These are phyloP conservation scores for Taphrina populina DNA, from an alignment of 1,139 yeast genomes.

Conservation along the genomic window DNA sequence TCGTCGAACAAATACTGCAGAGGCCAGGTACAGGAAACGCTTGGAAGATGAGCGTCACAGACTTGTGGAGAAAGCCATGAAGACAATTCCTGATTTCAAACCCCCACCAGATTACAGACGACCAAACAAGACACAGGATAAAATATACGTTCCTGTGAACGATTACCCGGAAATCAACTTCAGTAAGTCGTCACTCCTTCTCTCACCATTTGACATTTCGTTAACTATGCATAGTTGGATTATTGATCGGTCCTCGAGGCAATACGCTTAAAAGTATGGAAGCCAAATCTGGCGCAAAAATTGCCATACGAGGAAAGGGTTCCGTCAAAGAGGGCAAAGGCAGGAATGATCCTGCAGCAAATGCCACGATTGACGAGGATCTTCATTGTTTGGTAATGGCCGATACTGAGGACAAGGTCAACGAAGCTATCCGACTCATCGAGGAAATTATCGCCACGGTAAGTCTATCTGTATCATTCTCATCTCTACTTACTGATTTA, in stretches of 20 bases:
- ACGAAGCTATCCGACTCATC: conserved; percentile 71
- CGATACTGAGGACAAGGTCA: conserved; percentile 74
- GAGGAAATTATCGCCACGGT: conserved; percentile 74
- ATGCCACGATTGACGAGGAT: conserved; percentile 67
- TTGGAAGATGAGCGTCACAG: conserved; percentile 77
- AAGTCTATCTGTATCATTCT: conserved; percentile 41
- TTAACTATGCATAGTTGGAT: conserved; percentile 55
- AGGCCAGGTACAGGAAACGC: conserved; percentile 58
- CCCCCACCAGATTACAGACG: conserved; percentile 78
- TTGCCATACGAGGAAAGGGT: conserved; percentile 58
- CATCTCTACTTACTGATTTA: not conserved
- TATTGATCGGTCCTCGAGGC: conserved; percentile 92
- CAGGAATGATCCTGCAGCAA: conserved; percentile 51
- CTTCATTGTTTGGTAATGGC: conserved; percentile 86
- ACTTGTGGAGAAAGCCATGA: conserved; percentile 70
- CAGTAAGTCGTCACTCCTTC: conserved; percentile 5
- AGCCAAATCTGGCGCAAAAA: conserved; percentile 57
- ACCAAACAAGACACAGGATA: conserved; percentile 74
- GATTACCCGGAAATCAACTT: conserved; percentile 85
- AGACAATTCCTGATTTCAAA: conserved; percentile 69
- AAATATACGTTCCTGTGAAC: conserved; percentile 77
- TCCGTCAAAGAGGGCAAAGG: conserved; percentile 90
- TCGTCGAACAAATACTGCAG: conserved; percentile 80
- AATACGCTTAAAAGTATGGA: conserved; percentile 79
- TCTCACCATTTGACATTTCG: not conserved